Evolutionary conservation across 148 eudicot species (phyloP), one percentile per base, ranked within the genome.

Genomic region (Vaccinium corymbosum): DNA sequence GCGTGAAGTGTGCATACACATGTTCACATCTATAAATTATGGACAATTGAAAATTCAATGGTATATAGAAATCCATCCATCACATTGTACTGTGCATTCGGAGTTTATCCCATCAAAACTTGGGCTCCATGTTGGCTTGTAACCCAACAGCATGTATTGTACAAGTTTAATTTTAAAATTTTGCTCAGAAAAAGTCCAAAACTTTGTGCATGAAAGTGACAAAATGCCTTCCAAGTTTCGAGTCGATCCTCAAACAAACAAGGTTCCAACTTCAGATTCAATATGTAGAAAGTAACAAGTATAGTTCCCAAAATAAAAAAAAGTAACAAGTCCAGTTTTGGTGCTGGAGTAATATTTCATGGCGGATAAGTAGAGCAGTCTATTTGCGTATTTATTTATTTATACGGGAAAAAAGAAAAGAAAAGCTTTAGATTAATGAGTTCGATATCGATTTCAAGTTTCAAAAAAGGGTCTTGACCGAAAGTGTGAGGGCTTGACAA

Each of bases 61-160:
- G 15, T 11, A 13, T 68, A 27, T 12, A 25, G 42, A 1, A 16
- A 16, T 73, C 49, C 51, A 38, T 73, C 4, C 77, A 50, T 77
- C 80, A 78, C 32, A 56, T 66, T 78, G 70, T 70, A 70, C 3
- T 50, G 14, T 42, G 51, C 51, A 42, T 75, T 81, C 64, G 68
- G 38, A 27, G 81, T 55, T 73, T 62, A 32, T 38, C 84, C 80
- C 57, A 50, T 75, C 19, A 64, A 85, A 81, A 52, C 61, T 61
- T 49, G 14, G 74, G 48, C 52, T 50, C 20, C 42, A 70, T 88
- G 90, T 79, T 86, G 86, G 87, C 61, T 87, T 84, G 84, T 85
- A 82, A 70, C 89, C 88, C 35, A 64, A 64, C 88, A 80, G 78
- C 87, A 89, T 84, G 86, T 75, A 80, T 46, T 84, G 79, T 73